Conservation (phyloP, 1,284 basidiomycete genomes). For the Microbotryum silenes-acaulis region DNA sequence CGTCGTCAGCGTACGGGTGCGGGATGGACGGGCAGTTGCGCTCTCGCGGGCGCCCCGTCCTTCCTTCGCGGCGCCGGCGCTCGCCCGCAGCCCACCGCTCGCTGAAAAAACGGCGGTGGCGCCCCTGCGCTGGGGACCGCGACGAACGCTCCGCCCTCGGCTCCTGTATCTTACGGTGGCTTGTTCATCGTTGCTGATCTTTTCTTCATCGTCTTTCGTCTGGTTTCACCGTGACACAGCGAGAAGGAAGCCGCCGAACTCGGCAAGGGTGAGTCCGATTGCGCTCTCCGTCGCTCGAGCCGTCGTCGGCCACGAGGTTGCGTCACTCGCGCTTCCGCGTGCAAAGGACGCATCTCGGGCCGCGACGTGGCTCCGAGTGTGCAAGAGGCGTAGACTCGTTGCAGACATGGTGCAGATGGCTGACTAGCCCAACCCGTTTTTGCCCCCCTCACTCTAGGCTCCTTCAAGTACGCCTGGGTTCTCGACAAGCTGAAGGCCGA, state of each 20-base stretch:
- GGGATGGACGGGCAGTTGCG: too few species aligned
- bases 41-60: too few species aligned
- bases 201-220: neutral
- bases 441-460: conserved; percentile 14
- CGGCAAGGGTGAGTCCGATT: conserved; percentile 82
- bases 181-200: neutral
- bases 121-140: too few species aligned
- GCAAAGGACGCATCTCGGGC: too few species aligned
- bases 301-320: neutral
- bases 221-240: conserved; percentile 32
- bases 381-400: too few species aligned
- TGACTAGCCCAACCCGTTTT: neutral
- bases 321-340: neutral
- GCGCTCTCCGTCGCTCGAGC: too few species aligned
- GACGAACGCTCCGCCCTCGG: too few species aligned
- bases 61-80: too few species aligned
- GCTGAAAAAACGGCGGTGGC: too few species aligned
- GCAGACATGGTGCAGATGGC: neutral
- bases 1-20: too few species aligned
- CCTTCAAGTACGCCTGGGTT: conserved; percentile 74
- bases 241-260: conserved; percentile 99
- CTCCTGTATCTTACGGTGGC: neutral
- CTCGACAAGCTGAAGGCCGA: conserved; percentile 99
- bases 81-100: too few species aligned
- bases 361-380: too few species aligned